Evolutionary conservation across 208 protist genomes (phyloP), one percentile per base, ranked within the genome.

Genomic region (Trichomonas gallinae): DNA sequence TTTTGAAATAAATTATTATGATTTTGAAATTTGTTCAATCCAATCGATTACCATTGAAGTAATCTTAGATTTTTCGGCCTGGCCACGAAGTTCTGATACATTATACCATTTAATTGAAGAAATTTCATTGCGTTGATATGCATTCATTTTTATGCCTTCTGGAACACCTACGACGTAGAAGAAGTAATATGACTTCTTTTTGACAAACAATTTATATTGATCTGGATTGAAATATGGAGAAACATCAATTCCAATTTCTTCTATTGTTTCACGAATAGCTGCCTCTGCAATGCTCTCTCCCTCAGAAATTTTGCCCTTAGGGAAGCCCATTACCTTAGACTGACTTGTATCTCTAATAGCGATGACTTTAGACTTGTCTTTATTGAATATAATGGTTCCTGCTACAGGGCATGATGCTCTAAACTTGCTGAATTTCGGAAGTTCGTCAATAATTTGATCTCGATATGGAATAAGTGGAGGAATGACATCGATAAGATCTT

Each of bases 191-290:
- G 8, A 6, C 26, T 72, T 72, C 58, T 72, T 72, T n/a, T 72
- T 72, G 58, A 17, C 26, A 21, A 72, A n/a, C 2, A 17, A 72
- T 72, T 72, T 72, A n/a, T 72, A 72, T 72, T 72, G 58, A 72
- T 72, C 58, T 31, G 58, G 58, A 31, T n/a, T 48, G 31, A 93
- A 48, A 15, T 58, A 93, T 38, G 44, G 44, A 93, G n/a, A 44
- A 51, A 93, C 87, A 15, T 93, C 87, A 93, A 93, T 51, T 26
- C 87, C 87, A 51, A 44, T 93, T 93, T 93, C 87, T 93, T 93
- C 87, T 26, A 93, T 42, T 26, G 44, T 51, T 93, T 93, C 87
- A 8, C 87, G 40, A 49, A 44, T 44, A 38, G 87, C 87, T 93
- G 44, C 34, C 15, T 34, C 13, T 26, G 45, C 44, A 93, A 48